phyloP scores from a whole-genome alignment of 2,329 filamentous ascomycete species.

The Huntiella bhutanensis region DNA sequence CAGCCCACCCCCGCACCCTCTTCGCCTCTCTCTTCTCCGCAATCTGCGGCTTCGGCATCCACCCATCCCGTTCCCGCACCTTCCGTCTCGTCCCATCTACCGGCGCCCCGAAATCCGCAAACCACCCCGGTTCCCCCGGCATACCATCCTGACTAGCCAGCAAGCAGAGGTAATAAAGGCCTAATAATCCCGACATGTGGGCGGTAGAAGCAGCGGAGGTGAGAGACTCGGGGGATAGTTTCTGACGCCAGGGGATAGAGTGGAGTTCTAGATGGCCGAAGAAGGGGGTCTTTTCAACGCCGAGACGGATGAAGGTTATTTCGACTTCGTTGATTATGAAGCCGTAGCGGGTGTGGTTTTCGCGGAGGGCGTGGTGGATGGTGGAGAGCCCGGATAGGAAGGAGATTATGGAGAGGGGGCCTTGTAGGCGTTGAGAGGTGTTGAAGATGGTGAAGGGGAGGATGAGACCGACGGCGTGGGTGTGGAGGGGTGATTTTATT shows the following conservation, averaged over 20 bases:
- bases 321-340: constrained; percentile 96
- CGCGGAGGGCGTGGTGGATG: constrained; percentile 79
- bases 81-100: constrained; percentile 54
- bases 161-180: constrained; percentile 62
- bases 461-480: constrained; percentile 62
- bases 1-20: constrained; percentile 53
- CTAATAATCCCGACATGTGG: constrained; percentile 48
- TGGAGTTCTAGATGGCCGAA: constrained; percentile 77
- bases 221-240: constrained; percentile 10
- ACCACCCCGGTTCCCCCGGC: constrained; percentile 43
- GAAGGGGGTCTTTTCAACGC: constrained; percentile 50
- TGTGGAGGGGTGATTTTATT: constrained; percentile 42
- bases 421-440: constrained; percentile 76
- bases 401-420: constrained; percentile 67
- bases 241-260: constrained; percentile 24
- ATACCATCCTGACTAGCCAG: constrained; percentile 42
- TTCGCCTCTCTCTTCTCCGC: constrained; percentile 63
- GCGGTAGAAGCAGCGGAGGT: constrained; percentile 33
- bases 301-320: constrained; percentile 73
- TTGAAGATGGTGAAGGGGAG: constrained; percentile 91
- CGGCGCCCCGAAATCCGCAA: constrained; percentile 53
- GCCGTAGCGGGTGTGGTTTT: constrained; percentile 80
- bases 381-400: constrained; percentile 77
- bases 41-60: constrained; percentile 57
- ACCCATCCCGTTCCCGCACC: constrained; percentile 47